These are phyloP conservation scores for Cyclotella choctawhatcheeana DNA, from an alignment of 108 stramenopile genomes.

Conservation along the genomic window DNA sequence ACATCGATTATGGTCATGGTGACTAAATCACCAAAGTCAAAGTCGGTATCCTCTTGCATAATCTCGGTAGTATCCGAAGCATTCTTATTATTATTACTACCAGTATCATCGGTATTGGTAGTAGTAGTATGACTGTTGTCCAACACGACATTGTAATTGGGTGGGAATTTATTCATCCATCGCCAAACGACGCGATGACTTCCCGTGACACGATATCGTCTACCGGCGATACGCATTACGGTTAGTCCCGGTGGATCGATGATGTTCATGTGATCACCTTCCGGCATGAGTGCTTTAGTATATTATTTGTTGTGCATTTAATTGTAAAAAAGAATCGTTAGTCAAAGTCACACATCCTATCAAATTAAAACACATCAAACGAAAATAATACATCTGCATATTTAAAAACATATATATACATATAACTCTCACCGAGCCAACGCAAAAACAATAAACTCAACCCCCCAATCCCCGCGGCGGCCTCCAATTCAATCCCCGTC, in stretches of 20 bases:
- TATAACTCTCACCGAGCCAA: constrained; percentile 63
- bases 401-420: background rate
- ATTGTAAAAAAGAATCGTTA: too few species aligned
- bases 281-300: constrained; percentile 91
- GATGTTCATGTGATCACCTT: constrained; percentile 87
- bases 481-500: constrained; percentile 89
- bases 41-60: constrained; percentile 44
- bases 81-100: background rate
- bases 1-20: constrained; percentile 91
- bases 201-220: constrained; percentile 87
- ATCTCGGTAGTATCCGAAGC: too few species aligned
- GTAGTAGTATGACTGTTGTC: background rate
- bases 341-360: too few species aligned
- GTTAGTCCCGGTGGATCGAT: constrained; percentile 91
- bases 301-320: too few species aligned
- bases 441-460: constrained; percentile 80
- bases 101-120: background rate
- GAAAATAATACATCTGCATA: too few species aligned
- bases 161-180: constrained; percentile 93
- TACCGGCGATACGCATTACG: constrained; percentile 89
- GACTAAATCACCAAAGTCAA: constrained; percentile 85
- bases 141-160: too few species aligned
- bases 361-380: too few species aligned
- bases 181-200: constrained; percentile 90
- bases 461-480: constrained; percentile 78